Conservation (phyloP, 2,329 filamentous ascomycete genomes). For the Boeremia exigua region DNA sequence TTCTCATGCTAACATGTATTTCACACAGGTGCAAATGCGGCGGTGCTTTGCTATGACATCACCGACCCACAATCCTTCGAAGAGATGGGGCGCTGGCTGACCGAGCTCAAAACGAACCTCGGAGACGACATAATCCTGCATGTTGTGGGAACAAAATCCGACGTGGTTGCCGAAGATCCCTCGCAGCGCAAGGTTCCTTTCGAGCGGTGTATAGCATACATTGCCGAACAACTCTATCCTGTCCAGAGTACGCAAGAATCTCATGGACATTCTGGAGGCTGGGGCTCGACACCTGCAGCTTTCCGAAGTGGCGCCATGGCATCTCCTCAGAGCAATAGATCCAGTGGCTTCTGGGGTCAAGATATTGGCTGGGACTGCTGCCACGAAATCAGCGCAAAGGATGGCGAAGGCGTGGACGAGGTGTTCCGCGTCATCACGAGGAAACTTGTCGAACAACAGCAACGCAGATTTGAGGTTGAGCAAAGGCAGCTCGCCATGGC, state of each 20-base stretch:
- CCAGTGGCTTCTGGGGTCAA: constrained; percentile 85
- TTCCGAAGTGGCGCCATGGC: constrained; percentile 51
- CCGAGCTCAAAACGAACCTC: constrained; percentile 80
- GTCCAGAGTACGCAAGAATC: constrained; percentile 52
- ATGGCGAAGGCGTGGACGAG: constrained; percentile 93
- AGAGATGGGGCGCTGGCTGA: constrained; percentile 92
- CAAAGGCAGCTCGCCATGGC: constrained; percentile 52
- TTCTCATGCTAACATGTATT: background rate
- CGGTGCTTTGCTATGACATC: constrained; percentile 93
- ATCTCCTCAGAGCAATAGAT: constrained; percentile 58
- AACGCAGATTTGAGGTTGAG: constrained; percentile 61
- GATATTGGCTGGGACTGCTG: constrained; percentile 96
- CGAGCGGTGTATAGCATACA: constrained; percentile 93
- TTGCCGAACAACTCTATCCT: constrained; percentile 87
- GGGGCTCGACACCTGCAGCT: constrained; percentile 44
- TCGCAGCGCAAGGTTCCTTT: constrained; percentile 83
- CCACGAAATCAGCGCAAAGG: constrained; percentile 94
- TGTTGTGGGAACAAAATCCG: constrained; percentile 81
- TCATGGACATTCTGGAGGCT: constrained; percentile 28
- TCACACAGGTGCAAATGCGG: constrained; percentile 78
- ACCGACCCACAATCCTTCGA: constrained; percentile 83
- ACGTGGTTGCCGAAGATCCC: constrained; percentile 87
- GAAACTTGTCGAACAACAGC: constrained; percentile 77
- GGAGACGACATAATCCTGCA: constrained; percentile 81
- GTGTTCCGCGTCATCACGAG: constrained; percentile 90